A percentile compares a stretch with the other conserved stretches of the same genome.
These are phyloP conservation scores for Grosmannia penicillata DNA, from an alignment of 2,329 filamentous ascomycete species.

Conservation along the genomic window DNA sequence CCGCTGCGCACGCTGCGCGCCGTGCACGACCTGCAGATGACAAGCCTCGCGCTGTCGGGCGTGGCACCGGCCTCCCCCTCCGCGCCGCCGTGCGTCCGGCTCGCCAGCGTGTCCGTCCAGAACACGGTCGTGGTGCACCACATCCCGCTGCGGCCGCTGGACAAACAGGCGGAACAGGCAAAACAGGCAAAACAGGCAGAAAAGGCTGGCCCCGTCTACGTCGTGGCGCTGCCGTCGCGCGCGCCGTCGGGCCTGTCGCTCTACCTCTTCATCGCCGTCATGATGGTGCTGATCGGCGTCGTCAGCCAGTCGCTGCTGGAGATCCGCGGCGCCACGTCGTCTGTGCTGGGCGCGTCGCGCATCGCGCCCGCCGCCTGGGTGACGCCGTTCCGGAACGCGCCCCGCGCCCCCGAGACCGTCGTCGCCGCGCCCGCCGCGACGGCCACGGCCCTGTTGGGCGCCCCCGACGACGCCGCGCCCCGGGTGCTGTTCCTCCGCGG, in stretches of 20 bases:
- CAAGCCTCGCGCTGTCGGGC: conserved; percentile 29
- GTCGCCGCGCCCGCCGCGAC: neutral
- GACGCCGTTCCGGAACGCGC: too few species aligned
- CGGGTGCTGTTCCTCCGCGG: conserved; percentile 8
- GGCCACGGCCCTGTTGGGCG: conserved; percentile 5
- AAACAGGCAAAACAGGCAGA: conserved; percentile 9
- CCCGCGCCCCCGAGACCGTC: neutral
- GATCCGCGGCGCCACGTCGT: conserved; percentile 39
- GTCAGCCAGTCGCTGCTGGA: conserved; percentile 52
- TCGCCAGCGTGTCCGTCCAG: conserved; percentile 69
- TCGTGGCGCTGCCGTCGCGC: conserved; percentile 46
- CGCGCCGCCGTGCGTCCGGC: conserved; percentile 47
- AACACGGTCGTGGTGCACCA: conserved; percentile 70
- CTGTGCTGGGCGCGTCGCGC: conserved; percentile 38
- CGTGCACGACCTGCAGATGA: conserved; percentile 43
- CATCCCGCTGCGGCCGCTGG: conserved; percentile 45
- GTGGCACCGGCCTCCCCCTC: conserved; percentile 26
- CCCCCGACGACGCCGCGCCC: neutral
- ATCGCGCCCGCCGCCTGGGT: conserved; percentile 34
- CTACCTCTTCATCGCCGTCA: conserved; percentile 36
- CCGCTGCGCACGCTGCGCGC: conserved; percentile 35
- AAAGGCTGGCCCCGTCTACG: conserved; percentile 42
- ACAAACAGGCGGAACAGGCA: conserved; percentile 16
- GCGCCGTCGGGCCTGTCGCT: conserved; percentile 35
- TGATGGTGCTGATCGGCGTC: conserved; percentile 46